phyloP scores from a whole-genome alignment of 1,284 basidiomycete species.

The Cryptococcus deneoformans region DNA sequence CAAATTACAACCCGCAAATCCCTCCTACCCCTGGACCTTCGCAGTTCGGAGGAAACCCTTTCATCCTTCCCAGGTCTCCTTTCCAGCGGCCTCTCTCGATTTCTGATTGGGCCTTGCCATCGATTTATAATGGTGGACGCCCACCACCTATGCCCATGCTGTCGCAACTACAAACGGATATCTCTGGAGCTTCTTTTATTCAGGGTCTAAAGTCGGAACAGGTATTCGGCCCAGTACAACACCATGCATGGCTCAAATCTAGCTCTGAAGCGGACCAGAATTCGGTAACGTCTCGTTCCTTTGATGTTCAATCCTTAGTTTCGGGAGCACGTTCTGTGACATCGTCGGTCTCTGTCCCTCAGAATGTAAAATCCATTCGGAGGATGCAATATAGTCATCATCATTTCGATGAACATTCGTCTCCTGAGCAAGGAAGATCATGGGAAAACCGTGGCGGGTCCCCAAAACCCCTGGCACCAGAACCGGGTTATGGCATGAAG shows the following conservation, averaged over 20 bases:
- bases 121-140: too few species aligned
- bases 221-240: background rate
- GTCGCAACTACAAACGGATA: too few species aligned
- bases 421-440: background rate
- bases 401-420: constrained; percentile 1
- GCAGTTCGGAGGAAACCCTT: background rate
- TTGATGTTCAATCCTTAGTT: background rate
- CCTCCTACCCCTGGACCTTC: background rate
- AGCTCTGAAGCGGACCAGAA: background rate
- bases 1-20: constrained; percentile 2
- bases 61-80: background rate
- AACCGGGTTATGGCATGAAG: constrained; percentile 8
- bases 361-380: background rate
- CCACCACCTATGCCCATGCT: too few species aligned
- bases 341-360: background rate
- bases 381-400: background rate
- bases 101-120: too few species aligned
- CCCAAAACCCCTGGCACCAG: constrained; percentile 9
- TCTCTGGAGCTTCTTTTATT: too few species aligned
- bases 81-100: background rate
- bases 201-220: background rate
- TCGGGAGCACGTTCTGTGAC: background rate
- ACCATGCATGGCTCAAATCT: constrained; percentile 1
- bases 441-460: constrained; percentile 17
- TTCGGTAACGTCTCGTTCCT: background rate